Base-by-base conservation (phyloP, 305 asterid species). In the Euphrasia arctica region DNA sequence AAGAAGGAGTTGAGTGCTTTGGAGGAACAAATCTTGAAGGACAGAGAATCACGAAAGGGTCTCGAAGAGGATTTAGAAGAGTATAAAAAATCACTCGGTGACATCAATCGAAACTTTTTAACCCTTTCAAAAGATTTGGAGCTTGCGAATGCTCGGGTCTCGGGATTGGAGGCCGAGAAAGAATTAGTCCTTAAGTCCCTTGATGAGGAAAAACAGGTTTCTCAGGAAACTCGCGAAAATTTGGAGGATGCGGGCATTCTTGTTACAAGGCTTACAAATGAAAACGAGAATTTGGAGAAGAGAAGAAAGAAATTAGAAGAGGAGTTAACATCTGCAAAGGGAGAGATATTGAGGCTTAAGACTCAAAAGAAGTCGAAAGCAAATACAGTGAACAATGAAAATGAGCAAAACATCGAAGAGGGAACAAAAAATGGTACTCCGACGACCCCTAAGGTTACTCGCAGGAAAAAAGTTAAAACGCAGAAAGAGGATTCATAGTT, bases 281-380 rank as follows among this genome's bases (percentile, higher is more conserved):
- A 86, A 66, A 78, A 81, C 58, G 89, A 79, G 75, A 80, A 50
- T 66, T 58, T 82, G 59, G 95, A 82, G 54, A 83, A 22, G 62
- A 77, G 85, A 72, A 82, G 79, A 56, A 79, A 74, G 77, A 88
- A 83, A 58, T 75, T 88, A 12, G 89, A 86, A 61, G 89, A 84
- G 54, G 94, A 90, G 62, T 59, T 90, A 72, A 90, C 85, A 2
- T 78, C 89, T 22, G 96, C 99, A 8, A 93, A 93, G 79, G 97
- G 96, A 12, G 97, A 90, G 70, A 84, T 93, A 58, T 72, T 93
- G 76, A 75, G 89, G 71, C 74, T 90, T 22, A 84, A 80, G 85
- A 80, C 77, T 66, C 79, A 67, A 74, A 76, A 42, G 45, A 87
- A 90, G 0, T 31, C 82, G 7, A 71, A 52, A 64, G 8, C 9